Percentiles rank a stretch among this genome's conserved stretches.
Conservation (phyloP, 805 yeast genomes). For the Lipomyces mesembrius region DNA sequence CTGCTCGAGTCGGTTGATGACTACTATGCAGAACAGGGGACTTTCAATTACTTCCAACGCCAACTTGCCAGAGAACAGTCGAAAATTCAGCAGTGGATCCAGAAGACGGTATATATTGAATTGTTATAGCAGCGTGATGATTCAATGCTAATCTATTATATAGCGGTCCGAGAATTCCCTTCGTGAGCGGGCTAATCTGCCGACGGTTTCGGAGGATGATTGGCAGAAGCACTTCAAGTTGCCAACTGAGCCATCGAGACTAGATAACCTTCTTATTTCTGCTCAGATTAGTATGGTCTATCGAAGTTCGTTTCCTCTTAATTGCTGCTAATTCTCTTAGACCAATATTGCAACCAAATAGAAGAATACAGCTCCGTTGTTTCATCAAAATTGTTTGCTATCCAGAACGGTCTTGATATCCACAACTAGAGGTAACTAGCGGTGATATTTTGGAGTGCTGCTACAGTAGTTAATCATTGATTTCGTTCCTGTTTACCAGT, state of each 20-base stretch:
- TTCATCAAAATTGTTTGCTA: slow-evolving; percentile 64
- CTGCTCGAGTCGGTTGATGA: slow-evolving; percentile 73
- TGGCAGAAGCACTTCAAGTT: slow-evolving; percentile 70
- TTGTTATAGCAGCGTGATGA: neutral
- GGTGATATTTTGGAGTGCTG: neutral
- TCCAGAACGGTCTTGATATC: slow-evolving; percentile 52
- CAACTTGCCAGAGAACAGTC: slow-evolving; percentile 69
- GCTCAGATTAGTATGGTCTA: slow-evolving; percentile 55
- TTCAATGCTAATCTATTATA: slow-evolving; percentile 2
- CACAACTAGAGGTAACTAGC: slow-evolving; percentile 1
- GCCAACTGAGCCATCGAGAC: slow-evolving; percentile 75
- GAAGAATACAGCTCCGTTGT: slow-evolving; percentile 73
- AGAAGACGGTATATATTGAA: slow-evolving; percentile 50
- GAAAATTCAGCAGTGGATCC: slow-evolving; percentile 76
- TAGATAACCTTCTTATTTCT: slow-evolving; percentile 69
- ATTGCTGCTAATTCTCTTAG: slow-evolving; percentile 36
- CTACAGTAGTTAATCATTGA: neutral
- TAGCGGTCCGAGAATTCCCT: slow-evolving; percentile 63
- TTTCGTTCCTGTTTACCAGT: neutral
- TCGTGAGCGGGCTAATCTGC: slow-evolving; percentile 62
- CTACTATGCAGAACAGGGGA: slow-evolving; percentile 76
- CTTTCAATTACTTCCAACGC: slow-evolving; percentile 81
- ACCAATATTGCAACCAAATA: slow-evolving; percentile 69
- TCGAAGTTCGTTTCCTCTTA: neutral
- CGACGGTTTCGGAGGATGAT: slow-evolving; percentile 55